Evolutionary conservation across 2,329 filamentous ascomycete species (phyloP).

Genomic region (Talaromyces sp.): DNA sequence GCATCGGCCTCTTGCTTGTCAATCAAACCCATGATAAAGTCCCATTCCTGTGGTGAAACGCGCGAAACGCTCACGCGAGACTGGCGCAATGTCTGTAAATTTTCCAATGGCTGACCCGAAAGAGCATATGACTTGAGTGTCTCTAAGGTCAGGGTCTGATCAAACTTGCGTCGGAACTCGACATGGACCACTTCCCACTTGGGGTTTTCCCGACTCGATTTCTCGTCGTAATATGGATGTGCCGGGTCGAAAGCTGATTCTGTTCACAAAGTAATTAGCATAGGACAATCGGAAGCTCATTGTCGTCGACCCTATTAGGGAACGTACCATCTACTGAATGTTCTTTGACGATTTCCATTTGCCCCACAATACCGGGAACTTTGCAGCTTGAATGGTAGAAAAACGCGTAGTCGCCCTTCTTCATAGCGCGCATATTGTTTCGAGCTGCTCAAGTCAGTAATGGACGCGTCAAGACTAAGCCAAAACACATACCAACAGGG

Average conservation of each 20-base stretch:
- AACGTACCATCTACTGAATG: conserved; percentile 69
- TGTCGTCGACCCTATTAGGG: neutral
- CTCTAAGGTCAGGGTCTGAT: conserved; percentile 62
- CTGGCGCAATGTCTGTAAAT: conserved; percentile 79
- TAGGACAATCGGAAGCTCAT: neutral
- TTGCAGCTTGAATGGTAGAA: conserved; percentile 98
- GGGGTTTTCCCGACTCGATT: conserved; percentile 62
- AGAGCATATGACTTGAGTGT: conserved; percentile 63
- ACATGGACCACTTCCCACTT: conserved; percentile 91
- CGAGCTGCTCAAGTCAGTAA: conserved; percentile 49
- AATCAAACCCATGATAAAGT: conserved; percentile 42
- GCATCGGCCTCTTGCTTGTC: conserved; percentile 17
- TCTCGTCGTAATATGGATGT: conserved; percentile 78
- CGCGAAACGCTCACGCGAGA: conserved; percentile 69
- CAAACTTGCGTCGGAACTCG: conserved; percentile 77
- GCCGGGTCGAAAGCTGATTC: conserved; percentile 66
- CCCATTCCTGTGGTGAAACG: conserved; percentile 45
- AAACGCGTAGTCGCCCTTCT: conserved; percentile 83
- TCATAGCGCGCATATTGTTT: conserved; percentile 90
- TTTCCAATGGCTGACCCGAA: conserved; percentile 54
- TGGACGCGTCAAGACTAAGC: neutral
- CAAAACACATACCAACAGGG: conserved; percentile 31
- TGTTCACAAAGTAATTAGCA: conserved; percentile 24
- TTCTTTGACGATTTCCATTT: conserved; percentile 84
- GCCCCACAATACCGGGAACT: conserved; percentile 76